These are phyloP conservation scores for Catenaria anguillulae DNA, from an alignment of 371 early-diverging fungal species.

Conservation along the genomic window DNA sequence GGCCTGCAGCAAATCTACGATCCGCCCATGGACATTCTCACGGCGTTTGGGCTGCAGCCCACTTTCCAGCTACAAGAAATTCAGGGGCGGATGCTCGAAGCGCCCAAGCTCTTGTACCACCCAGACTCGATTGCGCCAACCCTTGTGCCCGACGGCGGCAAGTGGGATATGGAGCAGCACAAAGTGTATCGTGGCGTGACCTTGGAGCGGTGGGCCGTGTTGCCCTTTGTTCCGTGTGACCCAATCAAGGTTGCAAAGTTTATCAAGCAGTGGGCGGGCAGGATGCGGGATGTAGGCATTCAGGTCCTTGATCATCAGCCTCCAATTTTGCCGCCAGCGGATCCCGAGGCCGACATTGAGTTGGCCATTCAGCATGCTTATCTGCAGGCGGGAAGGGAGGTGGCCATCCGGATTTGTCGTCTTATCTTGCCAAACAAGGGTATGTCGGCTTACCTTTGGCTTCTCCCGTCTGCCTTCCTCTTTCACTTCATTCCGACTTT, in stretches of 20 bases:
- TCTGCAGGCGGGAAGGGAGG: conserved; percentile 47
- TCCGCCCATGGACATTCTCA: conserved; percentile 42
- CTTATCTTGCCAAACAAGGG: conserved; percentile 57
- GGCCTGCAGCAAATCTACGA: conserved; percentile 16
- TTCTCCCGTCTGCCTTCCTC: too few species aligned
- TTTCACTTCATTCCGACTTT: too few species aligned
- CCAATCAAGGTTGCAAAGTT: conserved; percentile 29
- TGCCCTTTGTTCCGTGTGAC: conserved; percentile 34
- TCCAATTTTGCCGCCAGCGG: conserved; percentile 39
- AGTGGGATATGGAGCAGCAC: conserved; percentile 85
- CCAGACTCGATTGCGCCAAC: conserved; percentile 38
- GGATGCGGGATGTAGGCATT: conserved; percentile 45
- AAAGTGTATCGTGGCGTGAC: conserved; percentile 57
- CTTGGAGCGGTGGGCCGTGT: conserved; percentile 70
- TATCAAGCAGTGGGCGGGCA: conserved; percentile 29
- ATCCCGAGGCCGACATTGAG: conserved; percentile 34
- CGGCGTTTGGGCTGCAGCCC: conserved; percentile 37
- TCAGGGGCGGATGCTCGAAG: conserved; percentile 53
- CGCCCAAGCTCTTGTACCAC: conserved; percentile 62
- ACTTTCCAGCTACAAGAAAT: conserved; percentile 40
- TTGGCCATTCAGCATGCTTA: conserved; percentile 55
- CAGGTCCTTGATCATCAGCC: conserved; percentile 36
- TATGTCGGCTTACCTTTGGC: too few species aligned
- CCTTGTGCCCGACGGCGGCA: conserved; percentile 59
- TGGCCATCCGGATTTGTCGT: conserved; percentile 49